Evolutionary conservation across 768 basidiomycete genomes (phyloP).

Genomic region (Punctularia strigosozonata): DNA sequence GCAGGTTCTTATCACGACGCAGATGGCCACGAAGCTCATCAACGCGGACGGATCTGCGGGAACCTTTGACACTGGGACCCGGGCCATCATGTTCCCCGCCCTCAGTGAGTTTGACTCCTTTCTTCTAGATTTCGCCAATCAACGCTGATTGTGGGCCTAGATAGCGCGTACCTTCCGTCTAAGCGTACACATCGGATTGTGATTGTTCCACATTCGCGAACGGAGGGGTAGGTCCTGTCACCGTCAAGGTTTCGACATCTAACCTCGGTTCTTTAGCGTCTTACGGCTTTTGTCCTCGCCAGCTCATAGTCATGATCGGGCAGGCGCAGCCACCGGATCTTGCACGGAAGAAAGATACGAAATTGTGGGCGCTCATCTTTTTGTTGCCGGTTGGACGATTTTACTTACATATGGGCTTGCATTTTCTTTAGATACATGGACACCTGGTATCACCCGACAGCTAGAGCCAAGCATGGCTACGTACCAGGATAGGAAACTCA

Average conservation of each 20-base stretch:
- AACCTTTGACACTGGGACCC: slow-evolving; percentile 52
- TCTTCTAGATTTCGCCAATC: not conserved
- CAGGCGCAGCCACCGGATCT: too few species aligned
- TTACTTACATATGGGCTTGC: too few species aligned
- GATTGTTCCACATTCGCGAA: slow-evolving; percentile 27
- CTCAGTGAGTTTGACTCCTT: slow-evolving; percentile 31
- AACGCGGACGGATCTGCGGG: slow-evolving; percentile 53
- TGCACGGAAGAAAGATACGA: slow-evolving; percentile 16
- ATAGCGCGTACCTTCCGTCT: slow-evolving; percentile 28
- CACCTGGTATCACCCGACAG: too few species aligned
- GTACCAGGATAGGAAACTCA: too few species aligned
- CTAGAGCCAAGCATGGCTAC: too few species aligned
- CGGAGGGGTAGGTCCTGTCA: slow-evolving; percentile 24
- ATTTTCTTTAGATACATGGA: too few species aligned
- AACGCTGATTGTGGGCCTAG: slow-evolving; percentile 11
- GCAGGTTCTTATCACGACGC: slow-evolving; percentile 50
- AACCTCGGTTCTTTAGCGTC: slow-evolving; percentile 20
- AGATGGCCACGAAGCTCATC: slow-evolving; percentile 58
- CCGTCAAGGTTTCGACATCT: slow-evolving; percentile 8
- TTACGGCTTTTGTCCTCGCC: slow-evolving; percentile 30
- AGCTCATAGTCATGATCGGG: slow-evolving; percentile 8
- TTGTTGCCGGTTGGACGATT: too few species aligned
- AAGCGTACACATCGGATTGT: slow-evolving; percentile 31
- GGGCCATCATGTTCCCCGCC: slow-evolving; percentile 54
- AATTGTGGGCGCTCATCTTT: too few species aligned